Base-by-base conservation (phyloP, 2,329 filamentous ascomycete genomes). In the Pezizomycotina sp. region DNA sequence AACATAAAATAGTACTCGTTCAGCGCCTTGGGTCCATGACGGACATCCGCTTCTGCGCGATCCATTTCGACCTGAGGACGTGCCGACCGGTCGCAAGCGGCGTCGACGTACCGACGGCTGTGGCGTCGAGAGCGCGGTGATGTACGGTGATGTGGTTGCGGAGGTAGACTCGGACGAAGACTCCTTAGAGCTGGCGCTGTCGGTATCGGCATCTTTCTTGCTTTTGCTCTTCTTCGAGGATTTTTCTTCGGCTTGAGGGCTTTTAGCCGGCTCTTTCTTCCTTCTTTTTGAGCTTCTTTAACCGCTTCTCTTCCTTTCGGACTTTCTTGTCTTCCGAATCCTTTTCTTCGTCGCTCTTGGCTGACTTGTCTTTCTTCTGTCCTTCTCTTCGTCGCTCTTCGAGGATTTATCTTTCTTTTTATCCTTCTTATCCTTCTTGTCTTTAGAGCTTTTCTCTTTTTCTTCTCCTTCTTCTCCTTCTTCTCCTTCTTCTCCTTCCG, bases 31-130 rank as follows among this genome's bases (percentile, higher is more conserved):
- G 74, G 56, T 93, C 79, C 61, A 82, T 68, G 40, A 83, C 69
- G 2, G 84, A 83, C 61, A 76, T 71, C 51, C 73, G 74, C 63
- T 95, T 95, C 50, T 89, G 80, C 38, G 77, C 77, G 52, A 95
- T 92, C 57, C 84, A 81, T 42, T 81, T 68, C 48, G 79, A 73
- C 46, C 86, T 66, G 29, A 84, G 71, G 36, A 77, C 69, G 55
- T 84, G 79, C 46, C 82, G 69, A 31, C 67, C 71, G 16, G 66
- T 62, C 43, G 64, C 63, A 19, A 60, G 65, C 18, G 62, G 62
- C 28, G 58, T 61, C 34, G 59, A 60, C 30, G 62, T 60, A 15
- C 57, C 60, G 14, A 58, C 62, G 2, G 59, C 57, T 18, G 45
- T 41, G n/a, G 35, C 31, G 14, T 44, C 43, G 22, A 30, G 15